These are phyloP conservation scores for Xylaria sp. DNA, from an alignment of 495 filamentous ascomycete genomes.

Conservation along the genomic window DNA sequence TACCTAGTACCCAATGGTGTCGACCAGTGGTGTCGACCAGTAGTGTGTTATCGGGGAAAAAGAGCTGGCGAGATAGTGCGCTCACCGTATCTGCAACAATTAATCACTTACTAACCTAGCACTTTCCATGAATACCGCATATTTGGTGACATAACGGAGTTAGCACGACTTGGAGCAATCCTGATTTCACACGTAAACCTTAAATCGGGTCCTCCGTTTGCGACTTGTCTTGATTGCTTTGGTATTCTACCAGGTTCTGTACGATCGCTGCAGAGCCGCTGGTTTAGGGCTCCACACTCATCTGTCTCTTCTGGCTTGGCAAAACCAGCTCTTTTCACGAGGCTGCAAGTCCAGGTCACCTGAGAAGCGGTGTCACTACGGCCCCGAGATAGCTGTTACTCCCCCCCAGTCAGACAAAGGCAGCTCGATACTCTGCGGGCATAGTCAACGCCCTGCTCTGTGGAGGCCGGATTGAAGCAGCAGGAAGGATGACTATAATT, in stretches of 20 bases:
- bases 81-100: neutral
- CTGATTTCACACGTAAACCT: slow-evolving; percentile 6
- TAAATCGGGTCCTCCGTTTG: neutral
- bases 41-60: slow-evolving; percentile 7
- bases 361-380: neutral
- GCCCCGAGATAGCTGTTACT: neutral
- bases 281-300: slow-evolving; percentile 13
- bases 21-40: no score
- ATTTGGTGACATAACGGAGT: neutral
- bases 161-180: neutral
- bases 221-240: neutral
- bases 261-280: slow-evolving; percentile 11
- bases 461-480: neutral
- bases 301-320: slow-evolving; percentile 10
- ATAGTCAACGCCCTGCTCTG: neutral
- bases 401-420: neutral
- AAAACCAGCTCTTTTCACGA: neutral
- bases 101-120: neutral
- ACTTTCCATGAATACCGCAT: neutral
- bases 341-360: neutral
- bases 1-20: no score
- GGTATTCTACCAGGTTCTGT: neutral
- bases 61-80: neutral
- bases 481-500: slow-evolving; percentile 58
- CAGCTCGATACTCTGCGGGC: neutral